Evolutionary conservation across 1,139 yeast genomes (phyloP).

Genomic region (Zygoascus meyerae): DNA sequence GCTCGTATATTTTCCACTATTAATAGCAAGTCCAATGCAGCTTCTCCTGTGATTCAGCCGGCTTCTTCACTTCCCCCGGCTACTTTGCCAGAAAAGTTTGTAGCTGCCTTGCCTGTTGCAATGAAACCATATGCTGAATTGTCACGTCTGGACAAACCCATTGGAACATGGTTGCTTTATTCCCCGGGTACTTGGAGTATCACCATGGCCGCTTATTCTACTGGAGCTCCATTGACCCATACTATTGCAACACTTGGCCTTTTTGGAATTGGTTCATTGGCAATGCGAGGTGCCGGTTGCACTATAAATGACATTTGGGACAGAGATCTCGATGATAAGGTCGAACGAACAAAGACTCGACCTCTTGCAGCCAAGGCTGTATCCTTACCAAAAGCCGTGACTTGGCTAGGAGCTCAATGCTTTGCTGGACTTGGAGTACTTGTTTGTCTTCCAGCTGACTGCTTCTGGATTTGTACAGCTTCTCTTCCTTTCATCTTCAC

Average conservation of each 20-base stretch:
- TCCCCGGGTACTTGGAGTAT: constrained; percentile 81
- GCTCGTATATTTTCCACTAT: too few species aligned
- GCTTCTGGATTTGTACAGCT: constrained; percentile 76
- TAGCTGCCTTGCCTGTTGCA: constrained; percentile 58
- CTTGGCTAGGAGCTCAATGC: constrained; percentile 69
- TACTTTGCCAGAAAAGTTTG: constrained; percentile 31
- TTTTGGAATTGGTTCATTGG: constrained; percentile 75
- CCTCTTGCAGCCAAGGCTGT: constrained; percentile 91
- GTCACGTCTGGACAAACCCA: constrained; percentile 89
- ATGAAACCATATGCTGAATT: constrained; percentile 89
- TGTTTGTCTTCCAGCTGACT: constrained; percentile 66
- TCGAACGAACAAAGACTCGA: constrained; percentile 78
- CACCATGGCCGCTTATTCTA: constrained; percentile 75
- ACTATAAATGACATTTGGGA: constrained; percentile 89
- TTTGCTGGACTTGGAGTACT: constrained; percentile 71
- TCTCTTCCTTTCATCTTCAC: constrained; percentile 76
- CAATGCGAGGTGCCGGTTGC: constrained; percentile 98
- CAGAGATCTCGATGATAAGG: constrained; percentile 73
- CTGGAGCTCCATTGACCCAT: constrained; percentile 60
- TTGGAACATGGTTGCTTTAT: constrained; percentile 77
- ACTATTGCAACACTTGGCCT: constrained; percentile 53
- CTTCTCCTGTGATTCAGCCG: constrained; percentile 12
- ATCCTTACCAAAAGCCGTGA: constrained; percentile 61
- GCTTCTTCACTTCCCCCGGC: constrained; percentile 12
- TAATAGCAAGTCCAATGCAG: constrained; percentile 6